Evolutionary conservation across 2,329 filamentous ascomycete species (phyloP).

Genomic region (Nothopassalora personata): DNA sequence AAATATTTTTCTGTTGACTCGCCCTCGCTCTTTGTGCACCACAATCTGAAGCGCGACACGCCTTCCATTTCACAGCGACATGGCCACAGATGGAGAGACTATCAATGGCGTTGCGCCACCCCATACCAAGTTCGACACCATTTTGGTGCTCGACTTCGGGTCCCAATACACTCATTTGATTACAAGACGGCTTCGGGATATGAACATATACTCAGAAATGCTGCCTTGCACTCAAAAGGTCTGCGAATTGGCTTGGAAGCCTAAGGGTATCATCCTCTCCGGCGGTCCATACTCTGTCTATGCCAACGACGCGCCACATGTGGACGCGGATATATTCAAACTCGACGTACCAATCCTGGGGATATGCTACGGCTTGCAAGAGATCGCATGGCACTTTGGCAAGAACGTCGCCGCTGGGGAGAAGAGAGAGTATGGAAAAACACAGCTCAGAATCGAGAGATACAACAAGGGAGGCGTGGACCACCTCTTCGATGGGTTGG

Average conservation of each 20-base stretch:
- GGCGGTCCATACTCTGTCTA: slow-evolving; percentile 77
- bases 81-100: slow-evolving; percentile 25
- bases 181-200: slow-evolving; percentile 65
- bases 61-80: slow-evolving; percentile 7
- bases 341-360: slow-evolving; percentile 58
- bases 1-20: neutral
- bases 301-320: slow-evolving; percentile 68
- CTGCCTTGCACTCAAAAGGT: slow-evolving; percentile 81
- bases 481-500: slow-evolving; percentile 70
- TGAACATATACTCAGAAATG: slow-evolving; percentile 84
- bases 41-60: neutral
- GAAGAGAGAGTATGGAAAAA: slow-evolving; percentile 66
- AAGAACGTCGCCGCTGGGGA: slow-evolving; percentile 64
- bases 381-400: slow-evolving; percentile 66
- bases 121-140: slow-evolving; percentile 57
- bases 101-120: slow-evolving; percentile 40
- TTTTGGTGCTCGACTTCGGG: slow-evolving; percentile 67
- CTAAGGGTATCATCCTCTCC: slow-evolving; percentile 75
- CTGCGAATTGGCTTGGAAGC: slow-evolving; percentile 68
- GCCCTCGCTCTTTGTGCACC: neutral
- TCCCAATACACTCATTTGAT: slow-evolving; percentile 72
- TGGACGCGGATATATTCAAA: slow-evolving; percentile 76
- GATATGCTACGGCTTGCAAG: slow-evolving; percentile 63
- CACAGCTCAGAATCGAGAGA: slow-evolving; percentile 57
- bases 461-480: slow-evolving; percentile 61